Base-by-base conservation (phyloP, 768 basidiomycete species). In the Omphalotus guepiniiformis region DNA sequence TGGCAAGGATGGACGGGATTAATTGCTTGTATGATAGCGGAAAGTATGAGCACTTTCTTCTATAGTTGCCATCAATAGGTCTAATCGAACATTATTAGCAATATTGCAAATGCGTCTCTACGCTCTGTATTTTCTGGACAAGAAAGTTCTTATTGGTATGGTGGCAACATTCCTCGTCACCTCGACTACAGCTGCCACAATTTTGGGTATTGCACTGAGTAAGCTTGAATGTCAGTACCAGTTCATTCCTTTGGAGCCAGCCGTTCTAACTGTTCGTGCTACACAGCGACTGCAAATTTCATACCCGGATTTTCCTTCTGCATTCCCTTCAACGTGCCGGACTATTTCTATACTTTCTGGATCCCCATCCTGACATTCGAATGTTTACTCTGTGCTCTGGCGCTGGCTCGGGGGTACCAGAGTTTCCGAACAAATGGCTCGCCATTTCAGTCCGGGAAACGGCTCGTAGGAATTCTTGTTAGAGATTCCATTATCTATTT, bases 1-100 rank as follows among this genome's bases (percentile, higher is more conserved):
- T 82, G 81, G 79, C 79, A 82, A 69, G 79, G 79, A 18, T 78
- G 75, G 70, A 79, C 79, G 1, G 80, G 80, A 8, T 55, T 82
- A 23, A 59, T 78, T 30, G 67, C 73, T 29, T 76, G 72, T 58
- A 69, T 79, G 58, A 64, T 80, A 30, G 75, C 79, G 19, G 76
- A 83, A 70, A 61, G 80, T 81, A 37, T 23, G 71, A 55, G 16
- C 19, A 27, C n/a, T n/a, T n/a, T n/a, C n/a, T n/a, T n/a, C n/a
- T n/a, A n/a, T n/a, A n/a, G n/a, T n/a, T n/a, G n/a, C n/a, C n/a
- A n/a, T n/a, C n/a, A n/a, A n/a, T n/a, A n/a, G n/a, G n/a, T n/a
- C n/a, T n/a, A n/a, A n/a, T n/a, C n/a, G n/a, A n/a, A n/a, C 1
- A 32, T 23, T 21, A 22, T 8, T 35, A 82, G 80, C 75, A 32